Percentiles rank a stretch among this genome's conserved stretches.
Evolutionary conservation across 225 moss, liverwort and hornwort genomes (phyloP).

Genomic region (Rhytidiadelphus loreus): DNA sequence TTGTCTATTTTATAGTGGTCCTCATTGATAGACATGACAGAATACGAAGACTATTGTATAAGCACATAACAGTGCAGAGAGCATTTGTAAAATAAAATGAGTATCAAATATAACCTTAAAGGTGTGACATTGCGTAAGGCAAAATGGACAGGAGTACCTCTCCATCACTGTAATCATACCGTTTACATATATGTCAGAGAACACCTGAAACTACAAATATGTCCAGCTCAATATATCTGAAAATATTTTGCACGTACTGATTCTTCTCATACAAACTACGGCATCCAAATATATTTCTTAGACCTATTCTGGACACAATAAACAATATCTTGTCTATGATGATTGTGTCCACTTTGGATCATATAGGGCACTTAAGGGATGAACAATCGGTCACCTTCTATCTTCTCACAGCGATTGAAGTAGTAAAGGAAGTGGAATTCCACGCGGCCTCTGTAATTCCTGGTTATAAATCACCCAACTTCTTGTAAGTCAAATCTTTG

Average conservation of each 20-base stretch:
- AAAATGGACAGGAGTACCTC: neutral
- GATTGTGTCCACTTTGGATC: neutral
- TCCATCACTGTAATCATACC: neutral
- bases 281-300: neutral
- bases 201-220: neutral
- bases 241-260: neutral
- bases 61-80: neutral
- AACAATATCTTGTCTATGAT: neutral
- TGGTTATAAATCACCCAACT: neutral
- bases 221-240: neutral
- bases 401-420: neutral
- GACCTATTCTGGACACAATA: neutral
- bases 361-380: too few relatives aligned
- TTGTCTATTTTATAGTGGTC: neutral
- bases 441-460: neutral
- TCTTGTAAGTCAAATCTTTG: neutral
- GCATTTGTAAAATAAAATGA: neutral
- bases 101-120: neutral
- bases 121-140: neutral
- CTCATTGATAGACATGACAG: too few relatives aligned
- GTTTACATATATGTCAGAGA: neutral
- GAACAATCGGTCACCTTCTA: neutral
- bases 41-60: neutral
- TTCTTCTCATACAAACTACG: neutral
- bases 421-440: conserved; percentile 15